A percentile compares a stretch with the other conserved stretches of the same genome.
Conservation (phyloP, 1,284 basidiomycete genomes). For the Ganoderma meredithae region DNA sequence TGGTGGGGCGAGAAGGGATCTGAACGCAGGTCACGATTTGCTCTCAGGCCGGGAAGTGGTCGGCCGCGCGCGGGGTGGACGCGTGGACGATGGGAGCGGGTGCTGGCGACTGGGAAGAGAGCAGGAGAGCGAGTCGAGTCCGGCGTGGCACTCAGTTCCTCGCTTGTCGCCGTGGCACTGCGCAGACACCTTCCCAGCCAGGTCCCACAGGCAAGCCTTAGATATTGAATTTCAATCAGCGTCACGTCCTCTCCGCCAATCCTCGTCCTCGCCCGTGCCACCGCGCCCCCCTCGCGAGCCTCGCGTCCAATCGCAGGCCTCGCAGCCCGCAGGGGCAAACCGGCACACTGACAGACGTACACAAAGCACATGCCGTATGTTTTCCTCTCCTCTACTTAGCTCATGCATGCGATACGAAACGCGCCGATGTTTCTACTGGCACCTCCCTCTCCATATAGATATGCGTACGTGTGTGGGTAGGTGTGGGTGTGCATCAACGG, state of each 20-base stretch:
- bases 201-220: background rate
- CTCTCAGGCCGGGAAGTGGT: slow-evolving; percentile 6
- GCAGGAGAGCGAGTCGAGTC: background rate
- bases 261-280: slow-evolving; percentile 3
- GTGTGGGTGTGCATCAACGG: slow-evolving; percentile 9
- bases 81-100: slow-evolving; percentile 8
- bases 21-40: slow-evolving; percentile 1
- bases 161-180: slow-evolving; percentile 6
- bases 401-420: slow-evolving; percentile 8
- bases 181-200: background rate
- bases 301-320: slow-evolving; percentile 15
- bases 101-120: slow-evolving; percentile 14
- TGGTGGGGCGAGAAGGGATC: background rate
- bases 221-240: slow-evolving; percentile 3
- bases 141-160: slow-evolving; percentile 14
- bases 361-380: slow-evolving; percentile 8
- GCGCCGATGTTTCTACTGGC: background rate
- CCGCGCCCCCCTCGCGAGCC: slow-evolving; percentile 13
- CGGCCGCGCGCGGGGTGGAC: background rate
- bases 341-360: background rate
- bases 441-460: background rate
- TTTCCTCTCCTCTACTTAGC: background rate
- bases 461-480: slow-evolving; percentile 6
- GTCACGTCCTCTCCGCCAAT: slow-evolving; percentile 1
- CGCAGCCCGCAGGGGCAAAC: background rate